Conservation (phyloP, 75 land plant genomes). For the Picea glauca region DNA sequence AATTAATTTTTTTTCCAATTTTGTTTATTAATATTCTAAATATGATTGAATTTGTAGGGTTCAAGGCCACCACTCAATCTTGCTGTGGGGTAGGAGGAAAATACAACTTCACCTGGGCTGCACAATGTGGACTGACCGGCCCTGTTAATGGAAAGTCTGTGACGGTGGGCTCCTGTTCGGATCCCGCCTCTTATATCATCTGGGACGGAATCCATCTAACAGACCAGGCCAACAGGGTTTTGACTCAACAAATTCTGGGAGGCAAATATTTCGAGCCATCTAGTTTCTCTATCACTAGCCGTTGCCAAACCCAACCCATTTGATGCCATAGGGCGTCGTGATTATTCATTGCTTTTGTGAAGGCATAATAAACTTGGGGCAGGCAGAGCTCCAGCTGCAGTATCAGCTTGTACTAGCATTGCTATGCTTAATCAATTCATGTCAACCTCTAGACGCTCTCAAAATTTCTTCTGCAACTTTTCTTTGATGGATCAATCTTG, state of each 20-base stretch:
- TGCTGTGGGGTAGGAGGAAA: slow-evolving; percentile 74
- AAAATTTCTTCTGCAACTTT: too few species aligned
- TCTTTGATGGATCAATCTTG: too few species aligned
- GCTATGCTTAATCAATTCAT: too few species aligned
- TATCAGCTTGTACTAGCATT: too few species aligned
- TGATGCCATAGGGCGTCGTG: too few species aligned
- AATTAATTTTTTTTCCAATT: not conserved
- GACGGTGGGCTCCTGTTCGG: slow-evolving; percentile 47
- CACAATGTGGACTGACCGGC: slow-evolving; percentile 54
- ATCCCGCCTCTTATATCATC: slow-evolving; percentile 67
- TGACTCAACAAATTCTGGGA: slow-evolving; percentile 38
- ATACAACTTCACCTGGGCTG: slow-evolving; percentile 46
- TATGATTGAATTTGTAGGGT: slow-evolving; percentile 28
- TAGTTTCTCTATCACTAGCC: slow-evolving; percentile 32
- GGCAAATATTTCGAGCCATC: slow-evolving; percentile 60
- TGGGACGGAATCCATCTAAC: slow-evolving; percentile 92
- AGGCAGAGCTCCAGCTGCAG: too few species aligned
- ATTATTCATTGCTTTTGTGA: too few species aligned
- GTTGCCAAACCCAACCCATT: slow-evolving; percentile 36
- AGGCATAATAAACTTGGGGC: too few species aligned
- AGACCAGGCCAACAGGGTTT: slow-evolving; percentile 60
- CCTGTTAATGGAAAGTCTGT: slow-evolving; percentile 31
- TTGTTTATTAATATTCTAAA: too few species aligned
- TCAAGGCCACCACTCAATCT: slow-evolving; percentile 51
- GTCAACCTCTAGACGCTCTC: too few species aligned